phyloP scores from a whole-genome alignment of 352 stramenopile species.

The Labyrinthula sp. region DNA sequence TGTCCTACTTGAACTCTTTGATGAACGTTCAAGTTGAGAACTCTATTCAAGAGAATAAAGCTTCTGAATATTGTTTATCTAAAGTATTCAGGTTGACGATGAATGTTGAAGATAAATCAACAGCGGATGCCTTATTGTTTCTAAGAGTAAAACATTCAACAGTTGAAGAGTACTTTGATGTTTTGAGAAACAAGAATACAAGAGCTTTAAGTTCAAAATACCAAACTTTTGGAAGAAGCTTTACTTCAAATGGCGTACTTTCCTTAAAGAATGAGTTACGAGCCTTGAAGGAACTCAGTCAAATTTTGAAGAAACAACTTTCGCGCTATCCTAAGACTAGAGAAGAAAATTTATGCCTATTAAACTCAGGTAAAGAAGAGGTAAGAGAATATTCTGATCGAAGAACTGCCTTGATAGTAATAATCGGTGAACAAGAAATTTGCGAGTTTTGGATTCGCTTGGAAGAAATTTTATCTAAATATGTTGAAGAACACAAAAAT shows the following conservation, averaged over 20 bases:
- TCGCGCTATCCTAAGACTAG: slow-evolving; percentile 18
- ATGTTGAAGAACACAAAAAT: no score
- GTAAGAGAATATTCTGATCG: slow-evolving; percentile 23
- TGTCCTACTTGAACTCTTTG: slow-evolving; percentile 8
- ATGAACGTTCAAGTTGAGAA: no score
- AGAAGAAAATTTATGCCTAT: slow-evolving; percentile 17
- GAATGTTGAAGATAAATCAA: slow-evolving; percentile 29
- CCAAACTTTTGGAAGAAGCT: no score
- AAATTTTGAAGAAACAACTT: slow-evolving; percentile 11
- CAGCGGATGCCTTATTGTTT: slow-evolving; percentile 18
- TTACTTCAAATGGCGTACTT: neutral
- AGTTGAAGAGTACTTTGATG: slow-evolving; percentile 6
- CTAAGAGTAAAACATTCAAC: slow-evolving; percentile 13
- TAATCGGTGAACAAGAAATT: slow-evolving; percentile 25
- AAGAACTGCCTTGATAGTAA: slow-evolving; percentile 20
- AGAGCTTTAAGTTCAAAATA: no score
- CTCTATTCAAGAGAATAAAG: no score
- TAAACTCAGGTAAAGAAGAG: slow-evolving; percentile 11
- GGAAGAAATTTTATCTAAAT: no score
- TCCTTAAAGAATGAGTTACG: slow-evolving; percentile 1
- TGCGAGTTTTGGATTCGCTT: slow-evolving; percentile 23
- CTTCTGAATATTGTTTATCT: no score
- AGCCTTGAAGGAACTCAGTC: slow-evolving; percentile 17
- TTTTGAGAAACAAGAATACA: no score
- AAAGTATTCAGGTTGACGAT: slow-evolving; percentile 22